Conservation (phyloP, 2,329 filamentous ascomycete genomes). For the Thielaviopsis cerberus region DNA sequence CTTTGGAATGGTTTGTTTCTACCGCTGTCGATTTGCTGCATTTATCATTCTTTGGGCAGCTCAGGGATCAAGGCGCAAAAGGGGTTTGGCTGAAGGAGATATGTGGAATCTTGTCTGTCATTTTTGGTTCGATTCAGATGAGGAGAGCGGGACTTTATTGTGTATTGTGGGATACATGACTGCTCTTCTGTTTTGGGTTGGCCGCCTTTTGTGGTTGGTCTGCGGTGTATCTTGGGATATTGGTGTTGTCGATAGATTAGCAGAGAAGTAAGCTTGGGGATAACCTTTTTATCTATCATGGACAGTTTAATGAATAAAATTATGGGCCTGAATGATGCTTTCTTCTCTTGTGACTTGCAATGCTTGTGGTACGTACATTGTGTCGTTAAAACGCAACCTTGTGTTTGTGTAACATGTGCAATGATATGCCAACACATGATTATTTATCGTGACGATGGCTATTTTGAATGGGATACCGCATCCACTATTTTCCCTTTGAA, state of each 20-base stretch:
- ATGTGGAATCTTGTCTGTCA: slow-evolving; percentile 9
- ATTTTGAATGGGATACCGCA: no score
- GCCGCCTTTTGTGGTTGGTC: neutral
- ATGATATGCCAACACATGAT: neutral
- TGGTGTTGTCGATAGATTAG: neutral
- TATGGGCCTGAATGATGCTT: neutral
- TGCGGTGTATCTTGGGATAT: neutral
- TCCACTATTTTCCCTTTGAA: no score
- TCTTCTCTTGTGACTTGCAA: neutral
- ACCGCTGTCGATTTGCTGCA: neutral
- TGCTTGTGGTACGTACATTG: neutral
- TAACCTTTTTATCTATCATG: slow-evolving; percentile 7
- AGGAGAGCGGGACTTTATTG: neutral
- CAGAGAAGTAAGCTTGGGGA: neutral
- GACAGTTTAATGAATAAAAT: neutral
- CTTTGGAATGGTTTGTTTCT: neutral
- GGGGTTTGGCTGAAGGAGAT: neutral
- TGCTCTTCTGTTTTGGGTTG: neutral
- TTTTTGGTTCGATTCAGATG: neutral
- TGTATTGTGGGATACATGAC: slow-evolving; percentile 12
- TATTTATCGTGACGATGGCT: neutral
- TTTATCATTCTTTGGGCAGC: neutral
- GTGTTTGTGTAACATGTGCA: neutral
- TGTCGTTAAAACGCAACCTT: neutral
- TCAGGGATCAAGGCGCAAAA: neutral